Evolutionary conservation across 768 basidiomycete species (phyloP).

Genomic region (Pulveroboletus frians): DNA sequence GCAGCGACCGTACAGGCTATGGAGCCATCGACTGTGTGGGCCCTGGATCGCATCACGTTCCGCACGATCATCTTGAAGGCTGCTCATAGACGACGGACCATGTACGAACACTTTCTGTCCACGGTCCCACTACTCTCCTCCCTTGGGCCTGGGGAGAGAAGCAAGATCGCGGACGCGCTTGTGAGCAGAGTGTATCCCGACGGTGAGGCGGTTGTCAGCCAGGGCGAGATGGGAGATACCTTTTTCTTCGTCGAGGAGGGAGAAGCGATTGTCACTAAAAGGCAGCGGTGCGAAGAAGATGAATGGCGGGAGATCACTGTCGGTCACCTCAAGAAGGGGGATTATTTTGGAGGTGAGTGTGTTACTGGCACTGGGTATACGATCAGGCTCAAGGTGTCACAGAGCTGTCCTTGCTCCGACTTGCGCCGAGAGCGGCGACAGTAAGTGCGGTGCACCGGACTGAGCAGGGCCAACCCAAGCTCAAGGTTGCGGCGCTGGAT

Average conservation of each 20-base stretch:
- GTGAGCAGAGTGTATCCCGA: slow-evolving; percentile 76
- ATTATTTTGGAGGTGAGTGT: slow-evolving; percentile 92
- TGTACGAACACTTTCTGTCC: slow-evolving; percentile 96
- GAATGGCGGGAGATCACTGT: slow-evolving; percentile 63
- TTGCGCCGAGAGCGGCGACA: slow-evolving; percentile 92
- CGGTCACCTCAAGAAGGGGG: slow-evolving; percentile 77
- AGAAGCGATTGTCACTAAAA: slow-evolving; percentile 81
- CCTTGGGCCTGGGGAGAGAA: slow-evolving; percentile 81
- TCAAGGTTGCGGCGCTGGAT: slow-evolving; percentile 92
- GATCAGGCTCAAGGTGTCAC: slow-evolving; percentile 8
- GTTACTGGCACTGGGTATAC: not conserved
- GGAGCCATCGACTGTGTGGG: slow-evolving; percentile 83
- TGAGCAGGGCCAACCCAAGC: slow-evolving; percentile 49
- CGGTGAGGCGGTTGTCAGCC: slow-evolving; percentile 81
- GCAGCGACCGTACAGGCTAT: slow-evolving; percentile 90
- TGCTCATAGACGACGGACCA: slow-evolving; percentile 82
- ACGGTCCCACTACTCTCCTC: slow-evolving; percentile 84
- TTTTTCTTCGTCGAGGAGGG: slow-evolving; percentile 98
- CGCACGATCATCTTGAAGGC: slow-evolving; percentile 94
- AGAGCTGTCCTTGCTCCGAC: slow-evolving; percentile 89
- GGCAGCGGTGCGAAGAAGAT: slow-evolving; percentile 53
- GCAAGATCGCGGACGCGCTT: slow-evolving; percentile 96
- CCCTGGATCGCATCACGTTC: slow-evolving; percentile 96
- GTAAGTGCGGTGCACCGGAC: slow-evolving; percentile 66
- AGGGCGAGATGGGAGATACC: slow-evolving; percentile 94